These are phyloP conservation scores for Lojkania enalia DNA, from an alignment of 2,329 filamentous ascomycete genomes.

Conservation along the genomic window DNA sequence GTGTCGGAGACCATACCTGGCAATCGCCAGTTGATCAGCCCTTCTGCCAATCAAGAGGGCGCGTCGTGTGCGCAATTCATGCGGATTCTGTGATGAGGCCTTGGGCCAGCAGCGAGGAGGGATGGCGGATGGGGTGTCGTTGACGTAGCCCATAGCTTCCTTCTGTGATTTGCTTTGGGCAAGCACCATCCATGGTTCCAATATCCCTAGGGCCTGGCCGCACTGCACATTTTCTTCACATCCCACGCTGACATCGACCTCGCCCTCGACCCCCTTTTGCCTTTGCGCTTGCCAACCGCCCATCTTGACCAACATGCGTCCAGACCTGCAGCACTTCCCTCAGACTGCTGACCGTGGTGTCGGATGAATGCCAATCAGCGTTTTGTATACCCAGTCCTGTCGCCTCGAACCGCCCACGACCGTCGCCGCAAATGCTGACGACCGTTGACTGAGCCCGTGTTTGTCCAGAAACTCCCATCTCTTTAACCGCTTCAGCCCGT, in stretches of 20 bases:
- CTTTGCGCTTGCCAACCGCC: neutral
- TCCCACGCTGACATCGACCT: slow-evolving; percentile 1
- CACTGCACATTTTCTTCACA: slow-evolving; percentile 7
- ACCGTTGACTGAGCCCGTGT: no score
- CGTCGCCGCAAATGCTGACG: slow-evolving; percentile 1
- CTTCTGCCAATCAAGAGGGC: slow-evolving; percentile 22
- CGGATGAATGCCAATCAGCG: slow-evolving; percentile 21
- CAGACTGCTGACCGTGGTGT: no score
- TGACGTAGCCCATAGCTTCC: slow-evolving; percentile 9
- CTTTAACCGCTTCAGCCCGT: no score
- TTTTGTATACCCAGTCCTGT: slow-evolving; percentile 1
- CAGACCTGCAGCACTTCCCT: no score
- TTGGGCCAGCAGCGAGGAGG: neutral
- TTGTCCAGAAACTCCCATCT: no score
- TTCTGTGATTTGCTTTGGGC: slow-evolving; percentile 7
- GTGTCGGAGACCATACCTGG: slow-evolving; percentile 33
- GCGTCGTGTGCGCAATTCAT: slow-evolving; percentile 18
- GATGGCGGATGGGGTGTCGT: neutral
- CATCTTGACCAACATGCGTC: neutral
- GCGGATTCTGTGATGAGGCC: slow-evolving; percentile 6
- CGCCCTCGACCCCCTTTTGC: neutral
- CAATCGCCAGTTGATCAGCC: slow-evolving; percentile 9
- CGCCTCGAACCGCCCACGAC: slow-evolving; percentile 10
- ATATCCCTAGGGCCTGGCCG: slow-evolving; percentile 15
- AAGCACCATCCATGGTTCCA: slow-evolving; percentile 14